Conservation (phyloP, 306 rosid genomes). For the Abrus pulchellus region DNA sequence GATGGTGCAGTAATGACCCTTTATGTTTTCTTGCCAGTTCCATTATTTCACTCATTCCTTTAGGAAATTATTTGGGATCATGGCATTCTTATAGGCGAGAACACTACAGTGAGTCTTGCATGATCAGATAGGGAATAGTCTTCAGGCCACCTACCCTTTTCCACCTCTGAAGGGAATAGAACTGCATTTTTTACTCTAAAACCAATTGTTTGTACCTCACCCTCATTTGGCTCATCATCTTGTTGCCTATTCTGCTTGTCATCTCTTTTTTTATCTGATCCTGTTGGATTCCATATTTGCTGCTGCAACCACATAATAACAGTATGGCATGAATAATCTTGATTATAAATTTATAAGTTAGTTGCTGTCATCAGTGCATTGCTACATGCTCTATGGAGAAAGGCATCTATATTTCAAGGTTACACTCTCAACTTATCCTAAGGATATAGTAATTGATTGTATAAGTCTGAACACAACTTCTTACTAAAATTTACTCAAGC, state of each 20-base stretch:
- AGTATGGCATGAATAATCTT: not conserved
- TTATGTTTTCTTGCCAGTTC: not conserved
- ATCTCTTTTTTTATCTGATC: constrained; percentile 54
- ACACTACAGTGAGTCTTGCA: constrained; percentile 84
- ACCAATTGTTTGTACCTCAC: constrained; percentile 70
- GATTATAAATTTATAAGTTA: not conserved
- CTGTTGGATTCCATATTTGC: constrained; percentile 71
- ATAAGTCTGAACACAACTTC: not conserved
- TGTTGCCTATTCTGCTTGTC: constrained; percentile 45
- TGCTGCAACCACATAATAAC: constrained; percentile 57
- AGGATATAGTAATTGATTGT: constrained; percentile 1
- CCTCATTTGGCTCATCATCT: constrained; percentile 47
- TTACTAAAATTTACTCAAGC: constrained; percentile 10
- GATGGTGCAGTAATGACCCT: not conserved
- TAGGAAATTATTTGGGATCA: constrained; percentile 53
- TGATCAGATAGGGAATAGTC: constrained; percentile 90
- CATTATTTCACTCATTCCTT: constrained; percentile 20
- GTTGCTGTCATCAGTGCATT: constrained; percentile 12
- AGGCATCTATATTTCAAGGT: constrained; percentile 8
- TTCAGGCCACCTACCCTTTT: constrained; percentile 89
- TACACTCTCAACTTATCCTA: not conserved
- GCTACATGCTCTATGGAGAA: not conserved
- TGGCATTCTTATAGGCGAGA: constrained; percentile 73
- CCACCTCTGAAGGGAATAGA: constrained; percentile 84
- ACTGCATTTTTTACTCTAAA: constrained; percentile 82